A percentile compares a stretch with the other conserved stretches of the same genome.
These are phyloP conservation scores for Xerocomellus dryophilus DNA, from an alignment of 768 basidiomycete species.

Conservation along the genomic window DNA sequence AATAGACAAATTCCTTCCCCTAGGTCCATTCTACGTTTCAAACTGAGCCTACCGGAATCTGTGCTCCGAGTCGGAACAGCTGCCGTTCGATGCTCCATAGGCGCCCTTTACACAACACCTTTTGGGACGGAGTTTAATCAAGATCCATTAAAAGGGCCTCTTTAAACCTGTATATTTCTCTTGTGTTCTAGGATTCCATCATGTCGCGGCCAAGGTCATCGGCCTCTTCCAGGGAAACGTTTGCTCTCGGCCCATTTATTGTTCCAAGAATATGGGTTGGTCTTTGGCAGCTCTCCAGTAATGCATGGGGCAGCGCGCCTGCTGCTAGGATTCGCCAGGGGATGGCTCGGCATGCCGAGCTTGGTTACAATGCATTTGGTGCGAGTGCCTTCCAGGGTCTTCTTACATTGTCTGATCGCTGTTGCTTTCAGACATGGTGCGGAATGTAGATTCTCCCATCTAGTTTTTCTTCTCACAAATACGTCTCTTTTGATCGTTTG, in stretches of 20 bases:
- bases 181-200: conserved; percentile 5
- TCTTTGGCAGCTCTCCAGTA: conserved; percentile 84
- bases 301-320: conserved; percentile 79
- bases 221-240: conserved; percentile 38
- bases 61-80: conserved; percentile 13
- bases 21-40: conserved; percentile 12
- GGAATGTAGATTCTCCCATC: conserved; percentile 19
- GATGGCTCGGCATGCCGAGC: conserved; percentile 61
- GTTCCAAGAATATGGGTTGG: conserved; percentile 72
- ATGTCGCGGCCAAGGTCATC: conserved; percentile 23
- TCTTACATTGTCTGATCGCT: conserved; percentile 13
- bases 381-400: conserved; percentile 12
- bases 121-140: conserved; percentile 35
- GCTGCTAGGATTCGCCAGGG: conserved; percentile 60
- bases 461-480: conserved; percentile 15
- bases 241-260: conserved; percentile 52
- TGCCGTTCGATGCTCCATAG: background rate
- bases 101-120: conserved; percentile 1
- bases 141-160: conserved; percentile 20
- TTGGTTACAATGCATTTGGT: conserved; percentile 51
- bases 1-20: background rate
- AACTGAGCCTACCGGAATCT: conserved; percentile 3
- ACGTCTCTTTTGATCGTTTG: background rate
- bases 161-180: conserved; percentile 4
- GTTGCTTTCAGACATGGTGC: conserved; percentile 52